phyloP scores from a whole-genome alignment of 495 filamentous ascomycete genomes.

The Jackrogersella minutella region DNA sequence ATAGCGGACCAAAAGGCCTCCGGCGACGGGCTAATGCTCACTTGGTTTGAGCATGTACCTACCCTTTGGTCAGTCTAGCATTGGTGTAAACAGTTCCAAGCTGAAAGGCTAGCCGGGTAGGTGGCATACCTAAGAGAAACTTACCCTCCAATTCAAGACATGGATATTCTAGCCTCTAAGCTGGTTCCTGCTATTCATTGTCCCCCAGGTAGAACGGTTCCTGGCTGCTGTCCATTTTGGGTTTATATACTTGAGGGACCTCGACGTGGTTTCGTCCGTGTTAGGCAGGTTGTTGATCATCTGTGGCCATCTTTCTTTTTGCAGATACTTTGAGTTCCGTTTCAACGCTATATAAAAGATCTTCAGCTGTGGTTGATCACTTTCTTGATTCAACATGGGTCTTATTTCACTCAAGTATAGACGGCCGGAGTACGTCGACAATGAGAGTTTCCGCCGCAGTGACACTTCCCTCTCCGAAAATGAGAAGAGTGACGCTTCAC shows the following conservation, averaged over 20 bases:
- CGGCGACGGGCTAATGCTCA: too few species aligned
- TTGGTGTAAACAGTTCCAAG: too few species aligned
- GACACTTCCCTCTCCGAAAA: slow-evolving; percentile 33
- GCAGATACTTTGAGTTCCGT: neutral
- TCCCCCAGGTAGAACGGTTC: too few species aligned
- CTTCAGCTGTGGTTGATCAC: neutral
- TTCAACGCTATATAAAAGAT: neutral
- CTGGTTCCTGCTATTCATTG: too few species aligned
- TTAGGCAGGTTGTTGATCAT: neutral
- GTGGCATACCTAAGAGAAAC: slow-evolving; percentile 9
- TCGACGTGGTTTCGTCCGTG: neutral
- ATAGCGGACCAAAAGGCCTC: too few species aligned
- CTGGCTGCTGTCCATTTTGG: neutral
- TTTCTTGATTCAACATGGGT: slow-evolving; percentile 37
- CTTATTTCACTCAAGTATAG: slow-evolving; percentile 49
- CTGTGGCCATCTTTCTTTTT: neutral
- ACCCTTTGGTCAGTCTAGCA: too few species aligned
- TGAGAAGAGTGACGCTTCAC: slow-evolving; percentile 33
- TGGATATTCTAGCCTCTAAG: too few species aligned
- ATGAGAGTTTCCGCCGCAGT: slow-evolving; percentile 33
- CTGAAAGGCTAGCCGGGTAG: too few species aligned
- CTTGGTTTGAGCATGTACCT: too few species aligned
- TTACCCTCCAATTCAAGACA: slow-evolving; percentile 6
- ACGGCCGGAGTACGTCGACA: slow-evolving; percentile 50
- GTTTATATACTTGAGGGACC: neutral